Evolutionary conservation across 495 filamentous ascomycete genomes (phyloP).

Genomic region (Tuber magnatum): DNA sequence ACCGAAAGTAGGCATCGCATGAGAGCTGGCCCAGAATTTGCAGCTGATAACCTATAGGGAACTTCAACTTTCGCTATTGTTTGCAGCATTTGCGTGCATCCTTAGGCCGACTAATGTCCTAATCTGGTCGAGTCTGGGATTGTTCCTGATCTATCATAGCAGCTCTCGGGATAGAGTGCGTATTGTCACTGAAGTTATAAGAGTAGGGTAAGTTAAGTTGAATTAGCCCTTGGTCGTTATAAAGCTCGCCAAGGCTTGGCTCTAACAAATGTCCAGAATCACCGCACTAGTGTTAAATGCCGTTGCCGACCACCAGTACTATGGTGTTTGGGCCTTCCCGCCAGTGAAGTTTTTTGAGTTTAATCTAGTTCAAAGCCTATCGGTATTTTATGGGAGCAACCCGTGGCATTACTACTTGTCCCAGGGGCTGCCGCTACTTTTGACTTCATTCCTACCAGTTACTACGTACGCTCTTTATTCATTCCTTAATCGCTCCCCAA

Average conservation of each 20-base stretch:
- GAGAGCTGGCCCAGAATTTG: background rate
- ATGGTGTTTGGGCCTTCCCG: slow-evolving; percentile 81
- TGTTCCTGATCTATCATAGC: slow-evolving; percentile 46
- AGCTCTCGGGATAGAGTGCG: slow-evolving; percentile 26
- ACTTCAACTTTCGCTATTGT: slow-evolving; percentile 60
- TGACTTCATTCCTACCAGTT: slow-evolving; percentile 77
- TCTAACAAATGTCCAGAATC: slow-evolving; percentile 19
- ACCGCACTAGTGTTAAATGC: slow-evolving; percentile 39
- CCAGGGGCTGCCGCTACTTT: slow-evolving; percentile 79
- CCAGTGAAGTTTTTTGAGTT: slow-evolving; percentile 83
- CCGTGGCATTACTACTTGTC: slow-evolving; percentile 86
- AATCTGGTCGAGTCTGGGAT: slow-evolving; percentile 63
- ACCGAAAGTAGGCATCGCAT: slow-evolving; percentile 20
- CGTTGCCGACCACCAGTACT: slow-evolving; percentile 72
- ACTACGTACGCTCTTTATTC: slow-evolving; percentile 58
- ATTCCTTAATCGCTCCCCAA: slow-evolving; percentile 27
- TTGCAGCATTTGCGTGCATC: slow-evolving; percentile 77
- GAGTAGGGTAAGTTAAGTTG: slow-evolving; percentile 37
- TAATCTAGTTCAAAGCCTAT: slow-evolving; percentile 78
- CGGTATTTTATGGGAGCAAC: slow-evolving; percentile 89
- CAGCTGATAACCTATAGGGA: slow-evolving; percentile 12
- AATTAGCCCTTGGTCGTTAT: background rate
- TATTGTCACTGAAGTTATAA: slow-evolving; percentile 26
- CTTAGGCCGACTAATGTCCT: slow-evolving; percentile 84
- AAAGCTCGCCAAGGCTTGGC: background rate